Evolutionary conservation across 1,139 yeast genomes (phyloP).

Genomic region (Meyerozyma carpophila): DNA sequence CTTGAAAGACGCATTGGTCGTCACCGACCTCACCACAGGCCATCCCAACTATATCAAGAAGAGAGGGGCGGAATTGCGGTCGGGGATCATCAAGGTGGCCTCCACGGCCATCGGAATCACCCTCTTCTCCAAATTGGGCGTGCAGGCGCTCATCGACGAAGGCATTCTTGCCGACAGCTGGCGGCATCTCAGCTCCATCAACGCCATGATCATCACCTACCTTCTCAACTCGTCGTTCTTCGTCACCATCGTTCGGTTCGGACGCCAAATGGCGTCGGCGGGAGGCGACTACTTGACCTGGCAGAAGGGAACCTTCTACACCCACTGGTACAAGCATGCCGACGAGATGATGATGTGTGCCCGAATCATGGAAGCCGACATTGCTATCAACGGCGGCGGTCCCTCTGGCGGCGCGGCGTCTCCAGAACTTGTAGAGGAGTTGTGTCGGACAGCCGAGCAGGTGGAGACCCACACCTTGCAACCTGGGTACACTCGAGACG

Average conservation of each 20-base stretch:
- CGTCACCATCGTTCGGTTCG: slow-evolving; percentile 54
- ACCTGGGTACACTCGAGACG: slow-evolving; percentile 33
- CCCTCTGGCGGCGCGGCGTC: slow-evolving; percentile 30
- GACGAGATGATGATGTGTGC: slow-evolving; percentile 68
- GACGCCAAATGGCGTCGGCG: slow-evolving; percentile 38
- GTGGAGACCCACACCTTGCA: slow-evolving; percentile 19
- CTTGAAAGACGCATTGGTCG: slow-evolving; percentile 48
- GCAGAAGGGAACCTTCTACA: slow-evolving; percentile 62
- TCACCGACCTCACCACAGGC: slow-evolving; percentile 61
- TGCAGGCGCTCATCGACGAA: slow-evolving; percentile 28
- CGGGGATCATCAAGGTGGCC: slow-evolving; percentile 25
- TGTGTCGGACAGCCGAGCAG: slow-evolving; percentile 27
- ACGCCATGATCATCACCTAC: slow-evolving; percentile 61
- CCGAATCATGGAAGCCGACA: slow-evolving; percentile 61
- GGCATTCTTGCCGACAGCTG: slow-evolving; percentile 30
- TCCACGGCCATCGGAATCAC: slow-evolving; percentile 32
- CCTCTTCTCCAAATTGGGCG: slow-evolving; percentile 33
- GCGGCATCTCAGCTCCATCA: slow-evolving; percentile 46
- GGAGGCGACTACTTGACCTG: slow-evolving; percentile 59
- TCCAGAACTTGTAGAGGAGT: slow-evolving; percentile 32
- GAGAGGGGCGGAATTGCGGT: slow-evolving; percentile 24
- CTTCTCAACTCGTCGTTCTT: slow-evolving; percentile 57
- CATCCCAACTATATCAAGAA: slow-evolving; percentile 41
- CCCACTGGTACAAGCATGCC: slow-evolving; percentile 60
- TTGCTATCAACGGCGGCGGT: slow-evolving; percentile 42